Percentiles rank a stretch among this genome's conserved stretches.
phyloP scores from a whole-genome alignment of 331 rosid species.

The Saraca asoca region DNA sequence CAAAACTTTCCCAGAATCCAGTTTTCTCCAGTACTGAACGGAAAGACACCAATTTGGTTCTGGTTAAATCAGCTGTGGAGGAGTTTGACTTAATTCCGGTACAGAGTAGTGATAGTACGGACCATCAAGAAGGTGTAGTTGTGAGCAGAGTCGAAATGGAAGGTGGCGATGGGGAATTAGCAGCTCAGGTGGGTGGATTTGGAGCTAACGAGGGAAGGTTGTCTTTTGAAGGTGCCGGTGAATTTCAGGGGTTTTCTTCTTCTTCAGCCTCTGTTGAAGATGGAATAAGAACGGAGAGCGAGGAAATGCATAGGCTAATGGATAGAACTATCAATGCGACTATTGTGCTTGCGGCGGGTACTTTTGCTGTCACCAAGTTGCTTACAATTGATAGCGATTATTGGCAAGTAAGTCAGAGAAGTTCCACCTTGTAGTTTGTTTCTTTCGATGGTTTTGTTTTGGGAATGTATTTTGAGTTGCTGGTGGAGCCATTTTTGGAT shows the following conservation, averaged over 20 bases:
- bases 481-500: neutral
- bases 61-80: conserved; percentile 46
- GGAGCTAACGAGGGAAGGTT: conserved; percentile 60
- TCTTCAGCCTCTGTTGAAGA: conserved; percentile 53
- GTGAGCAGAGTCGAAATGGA: conserved; percentile 59
- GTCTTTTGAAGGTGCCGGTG: conserved; percentile 65
- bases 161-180: conserved; percentile 56
- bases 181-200: conserved; percentile 66
- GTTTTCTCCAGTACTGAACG: conserved; percentile 40
- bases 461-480: neutral
- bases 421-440: conserved; percentile 7
- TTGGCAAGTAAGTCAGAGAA: conserved; percentile 76
- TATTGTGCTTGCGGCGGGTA: conserved; percentile 75
- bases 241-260: conserved; percentile 57
- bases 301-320: conserved; percentile 50
- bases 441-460: neutral
- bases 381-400: conserved; percentile 78
- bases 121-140: conserved; percentile 66
- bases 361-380: conserved; percentile 69
- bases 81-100: conserved; percentile 62
- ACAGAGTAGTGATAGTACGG: conserved; percentile 58
- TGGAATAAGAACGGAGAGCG: conserved; percentile 37
- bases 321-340: conserved; percentile 81
- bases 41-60: conserved; percentile 26
- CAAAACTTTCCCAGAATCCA: conserved; percentile 30